A percentile compares a stretch with the other conserved stretches of the same genome.
Evolutionary conservation across 768 basidiomycete species (phyloP).

Genomic region (Termitomyces eurrhizus): DNA sequence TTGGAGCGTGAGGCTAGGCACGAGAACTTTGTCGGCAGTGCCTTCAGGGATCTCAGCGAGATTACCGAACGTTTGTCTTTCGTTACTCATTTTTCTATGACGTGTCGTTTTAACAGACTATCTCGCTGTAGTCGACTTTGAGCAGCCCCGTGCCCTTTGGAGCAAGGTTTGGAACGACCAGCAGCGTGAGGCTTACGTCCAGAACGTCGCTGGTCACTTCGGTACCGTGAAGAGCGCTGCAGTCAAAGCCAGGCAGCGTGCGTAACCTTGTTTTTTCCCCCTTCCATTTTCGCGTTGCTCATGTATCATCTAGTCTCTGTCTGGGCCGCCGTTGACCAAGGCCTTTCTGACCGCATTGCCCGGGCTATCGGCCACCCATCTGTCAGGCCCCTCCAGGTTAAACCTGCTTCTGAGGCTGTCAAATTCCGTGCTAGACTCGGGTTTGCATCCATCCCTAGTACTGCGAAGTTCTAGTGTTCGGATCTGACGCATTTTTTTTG

Average conservation of each 20-base stretch:
- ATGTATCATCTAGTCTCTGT: constrained; percentile 52
- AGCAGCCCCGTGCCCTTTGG: constrained; percentile 75
- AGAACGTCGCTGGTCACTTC: constrained; percentile 66
- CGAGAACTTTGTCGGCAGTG: constrained; percentile 72
- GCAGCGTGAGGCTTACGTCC: constrained; percentile 56
- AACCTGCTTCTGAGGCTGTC: constrained; percentile 54
- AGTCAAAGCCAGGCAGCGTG: constrained; percentile 65
- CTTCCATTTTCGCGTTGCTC: neutral
- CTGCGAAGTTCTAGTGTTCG: constrained; percentile 11
- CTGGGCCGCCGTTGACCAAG: constrained; percentile 77
- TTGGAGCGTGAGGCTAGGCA: constrained; percentile 44
- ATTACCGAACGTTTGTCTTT: constrained; percentile 69
- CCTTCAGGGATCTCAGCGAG: constrained; percentile 65
- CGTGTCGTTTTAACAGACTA: neutral
- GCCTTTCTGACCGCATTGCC: constrained; percentile 75
- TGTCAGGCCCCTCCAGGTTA: constrained; percentile 58
- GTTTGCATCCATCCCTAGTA: constrained; percentile 13
- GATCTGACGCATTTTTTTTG: constrained; percentile 8
- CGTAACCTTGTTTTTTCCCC: constrained; percentile 23
- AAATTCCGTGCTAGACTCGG: constrained; percentile 46
- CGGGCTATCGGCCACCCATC: constrained; percentile 57
- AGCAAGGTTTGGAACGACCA: constrained; percentile 61
- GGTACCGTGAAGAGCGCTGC: constrained; percentile 53
- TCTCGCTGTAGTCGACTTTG: constrained; percentile 63
- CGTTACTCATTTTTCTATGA: constrained; percentile 10